phyloP scores from a whole-genome alignment of 2,329 filamentous ascomycete species.

The Decorospora gaudefroyi region DNA sequence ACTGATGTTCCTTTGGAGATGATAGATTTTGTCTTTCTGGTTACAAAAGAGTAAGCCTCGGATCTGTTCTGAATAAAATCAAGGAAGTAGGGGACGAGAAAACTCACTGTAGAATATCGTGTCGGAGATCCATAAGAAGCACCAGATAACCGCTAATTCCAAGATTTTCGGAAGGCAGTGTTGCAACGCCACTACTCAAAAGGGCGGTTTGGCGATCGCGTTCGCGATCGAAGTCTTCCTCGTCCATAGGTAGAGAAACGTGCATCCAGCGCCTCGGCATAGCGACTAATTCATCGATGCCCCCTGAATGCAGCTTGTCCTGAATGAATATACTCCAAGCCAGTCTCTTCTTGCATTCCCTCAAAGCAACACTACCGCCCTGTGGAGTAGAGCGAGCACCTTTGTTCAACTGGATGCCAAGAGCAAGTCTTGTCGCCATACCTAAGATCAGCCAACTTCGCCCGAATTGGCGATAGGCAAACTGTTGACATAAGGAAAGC shows the following conservation, averaged over 20 bases:
- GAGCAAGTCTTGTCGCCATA: background rate
- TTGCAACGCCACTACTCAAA: background rate
- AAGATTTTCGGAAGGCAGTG: background rate
- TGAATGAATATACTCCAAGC: background rate
- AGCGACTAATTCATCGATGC: background rate
- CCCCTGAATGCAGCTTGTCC: background rate
- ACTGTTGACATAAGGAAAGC: background rate
- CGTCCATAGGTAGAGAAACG: background rate
- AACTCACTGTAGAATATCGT: background rate
- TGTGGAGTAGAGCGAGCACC: background rate
- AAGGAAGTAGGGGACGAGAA: background rate
- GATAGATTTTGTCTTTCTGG: background rate
- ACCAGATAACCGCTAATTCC: background rate
- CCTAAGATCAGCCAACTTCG: background rate
- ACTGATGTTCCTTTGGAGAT: background rate
- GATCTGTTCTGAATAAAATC: background rate
- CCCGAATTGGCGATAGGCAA: background rate
- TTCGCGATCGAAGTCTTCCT: background rate
- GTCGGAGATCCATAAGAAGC: background rate
- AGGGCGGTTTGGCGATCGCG: background rate
- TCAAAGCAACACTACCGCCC: background rate
- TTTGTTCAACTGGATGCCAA: background rate
- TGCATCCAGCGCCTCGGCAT: background rate
- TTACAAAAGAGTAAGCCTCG: background rate
- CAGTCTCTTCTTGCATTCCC: background rate